Evolutionary conservation across 1,284 basidiomycete species (phyloP), one percentile per base, ranked within the genome.

Genomic region (Wolfiporia cocos): DNA sequence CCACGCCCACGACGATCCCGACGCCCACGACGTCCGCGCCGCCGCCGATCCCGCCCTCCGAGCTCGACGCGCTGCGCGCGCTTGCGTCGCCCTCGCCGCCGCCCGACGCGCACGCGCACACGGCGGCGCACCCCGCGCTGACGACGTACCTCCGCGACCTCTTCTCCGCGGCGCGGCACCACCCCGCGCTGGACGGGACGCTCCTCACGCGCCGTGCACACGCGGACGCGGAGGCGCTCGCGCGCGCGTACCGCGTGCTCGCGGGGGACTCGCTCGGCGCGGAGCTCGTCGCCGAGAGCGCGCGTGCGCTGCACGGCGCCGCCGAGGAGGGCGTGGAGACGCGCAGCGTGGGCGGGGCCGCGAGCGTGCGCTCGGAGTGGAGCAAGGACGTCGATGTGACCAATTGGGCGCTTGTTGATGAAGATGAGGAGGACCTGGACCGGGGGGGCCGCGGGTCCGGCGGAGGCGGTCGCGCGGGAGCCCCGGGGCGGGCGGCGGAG

Each of bases 131-230:
- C 57, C 66, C 73, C 0, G 59, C 62, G 2, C 67, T 88, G 15
- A 63, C 66, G n/a, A 64, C 80, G 15, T 88, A 88, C 56, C 64
- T 82, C 5, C 70, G 77, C 10, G 85, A 87, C 56, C 67, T 89
- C 22, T 78, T 90, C 49, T 73, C 80, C 23, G 84, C 86, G 3
- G 71, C 78, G 18, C 73, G 86, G 4, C 81, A 87, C 52, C 78
- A 85, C 54, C 74, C 76, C 1, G 69, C 75, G 41, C 64, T 90
- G 12, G 86, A 90, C 48, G 81, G 73, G 3, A 78, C 73, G 44
- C 64, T 86, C 40, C 67, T 90, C 32, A 84, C 78, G 1, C 69
- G 69, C 17, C 70, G 70, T 22, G 72, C 79, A 0, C 70, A 72
- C 46, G 65, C 67, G 42, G 83, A 87, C 47, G 78, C 78, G 9